phyloP scores from a whole-genome alignment of 2,329 filamentous ascomycete species.

The Remersonia thermophila region DNA sequence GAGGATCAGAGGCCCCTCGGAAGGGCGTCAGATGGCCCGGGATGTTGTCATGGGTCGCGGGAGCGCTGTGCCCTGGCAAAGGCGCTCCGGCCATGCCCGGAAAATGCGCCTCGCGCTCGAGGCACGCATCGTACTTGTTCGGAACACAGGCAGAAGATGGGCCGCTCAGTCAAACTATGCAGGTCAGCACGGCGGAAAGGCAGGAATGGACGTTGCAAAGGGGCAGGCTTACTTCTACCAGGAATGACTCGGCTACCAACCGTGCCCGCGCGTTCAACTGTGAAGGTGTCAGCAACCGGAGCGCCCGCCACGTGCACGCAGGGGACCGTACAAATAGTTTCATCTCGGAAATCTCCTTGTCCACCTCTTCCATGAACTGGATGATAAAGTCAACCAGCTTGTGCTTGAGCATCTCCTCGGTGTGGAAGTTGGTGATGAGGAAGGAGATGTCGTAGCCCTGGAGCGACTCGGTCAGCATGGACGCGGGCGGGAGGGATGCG shows the following conservation, averaged over 20 bases:
- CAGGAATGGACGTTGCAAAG: neutral
- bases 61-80: too few species aligned
- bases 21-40: too few species aligned
- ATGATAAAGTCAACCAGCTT: conserved; percentile 99
- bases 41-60: too few species aligned
- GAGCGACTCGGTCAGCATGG: neutral
- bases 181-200: neutral
- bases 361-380: conserved; percentile 98
- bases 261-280: conserved; percentile 91
- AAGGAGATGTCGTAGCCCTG: conserved; percentile 98
- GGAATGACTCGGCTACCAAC: conserved; percentile 96
- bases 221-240: conserved; percentile 51
- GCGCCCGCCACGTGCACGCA: conserved; percentile 1
- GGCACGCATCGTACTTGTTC: too few species aligned
- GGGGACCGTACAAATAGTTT: conserved; percentile 72
- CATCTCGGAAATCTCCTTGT: conserved; percentile 99
- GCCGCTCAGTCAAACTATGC: conserved; percentile 17
- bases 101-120: too few species aligned
- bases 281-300: conserved; percentile 6
- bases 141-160: too few species aligned
- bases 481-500: conserved; percentile 4
- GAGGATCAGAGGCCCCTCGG: too few species aligned
- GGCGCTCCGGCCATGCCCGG: too few species aligned
- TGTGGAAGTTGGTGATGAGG: conserved; percentile 96
- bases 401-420: conserved; percentile 96